Base-by-base conservation (phyloP, 441 rosid genomes). In the Breynia disticha region DNA sequence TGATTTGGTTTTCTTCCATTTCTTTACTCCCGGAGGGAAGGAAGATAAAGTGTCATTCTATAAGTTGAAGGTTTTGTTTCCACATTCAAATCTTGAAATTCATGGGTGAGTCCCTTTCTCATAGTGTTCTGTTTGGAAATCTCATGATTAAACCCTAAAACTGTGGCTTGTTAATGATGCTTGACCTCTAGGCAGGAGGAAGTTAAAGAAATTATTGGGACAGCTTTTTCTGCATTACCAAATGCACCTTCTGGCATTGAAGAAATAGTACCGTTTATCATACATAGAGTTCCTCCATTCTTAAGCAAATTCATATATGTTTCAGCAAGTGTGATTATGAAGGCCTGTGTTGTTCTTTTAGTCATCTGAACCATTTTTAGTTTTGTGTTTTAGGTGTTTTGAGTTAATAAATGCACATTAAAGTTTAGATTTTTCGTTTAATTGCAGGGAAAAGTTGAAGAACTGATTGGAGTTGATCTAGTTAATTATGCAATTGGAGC, bases 11-110 rank as follows among this genome's bases (percentile, higher is more conserved):
- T 55, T 55, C 52, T 77, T 77, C 52, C 76, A 77, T 55, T 64
- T 73, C 67, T 77, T 77, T 66, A 59, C 67, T 55, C 81, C 76
- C 8, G 64, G 72, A 44, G 76, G 79, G 46, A 48, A 57, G 1
- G 63, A 66, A 64, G 75, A 77, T 62, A 71, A 50, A 54, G 62
- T 68, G 51, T 68, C 79, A 21, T 73, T 66, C 51, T 73, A 56
- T 55, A 73, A 68, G 71, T 50, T 77, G 74, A 73, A 77, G 66
- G 81, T 77, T 18, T 49, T 77, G 39, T 77, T 77, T 55, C 79
- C 79, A 53, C 54, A 71, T 61, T 59, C 79, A 58, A 71, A 71
- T 44, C 68, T 77, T 57, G 65, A 73, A 57, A 47, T 77, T 64
- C 69, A 58, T 19, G 69, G 76, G 81, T 73, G 55, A 62, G 68